Base-by-base conservation (phyloP, 2,329 filamentous ascomycete genomes). In the Cladophialophora immunda region DNA sequence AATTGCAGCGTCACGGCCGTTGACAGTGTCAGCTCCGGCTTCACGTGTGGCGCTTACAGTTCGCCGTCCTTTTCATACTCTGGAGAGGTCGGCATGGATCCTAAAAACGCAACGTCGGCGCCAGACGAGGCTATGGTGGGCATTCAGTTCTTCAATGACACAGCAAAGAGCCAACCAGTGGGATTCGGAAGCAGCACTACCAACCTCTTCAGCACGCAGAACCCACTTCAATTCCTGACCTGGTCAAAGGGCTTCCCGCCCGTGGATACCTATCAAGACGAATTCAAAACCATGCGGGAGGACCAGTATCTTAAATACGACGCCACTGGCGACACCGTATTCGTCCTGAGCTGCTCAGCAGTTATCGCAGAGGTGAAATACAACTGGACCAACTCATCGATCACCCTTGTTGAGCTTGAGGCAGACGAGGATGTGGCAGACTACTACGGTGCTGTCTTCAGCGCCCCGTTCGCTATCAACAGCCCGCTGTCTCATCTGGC, bases 211-310 rank as follows among this genome's bases (percentile, higher is more conserved):
- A 53, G 38, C 9, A 11, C 62, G 29, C 50, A 61, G 45, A 70
- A 71, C 36, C 68, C 70, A 7, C 55, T 67, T 13, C 62, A 68
- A 29, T 71, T 71, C 53, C 54, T 71, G 22, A 45, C 57, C 17
- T 71, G 68, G 68, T 70, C 68, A 45, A 71, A 71, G 55, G 70
- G 70, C 17, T 71, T 71, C 47, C 70, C 70, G 19, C 70, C 70
- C 1, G 53, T 70, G 30, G 70, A 71, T 38, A 69, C 70, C 17
- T 47, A 50, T 41, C 63, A 47, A 1, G 57, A 66, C 45, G 65
- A 61, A 52, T 71, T 71, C 54, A 38, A 15, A 38, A 15, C 41
- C 22, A 70, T 71, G 68, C 62, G 54, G 7, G 29, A 30, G 13
- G 64, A 59, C 30, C 30, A 55, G 1, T 71, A 63, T 45, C 45